A percentile compares a stretch with the other conserved stretches of the same genome.
Conservation (phyloP, 1,284 basidiomycete species). For the Xanthoconium separans region DNA sequence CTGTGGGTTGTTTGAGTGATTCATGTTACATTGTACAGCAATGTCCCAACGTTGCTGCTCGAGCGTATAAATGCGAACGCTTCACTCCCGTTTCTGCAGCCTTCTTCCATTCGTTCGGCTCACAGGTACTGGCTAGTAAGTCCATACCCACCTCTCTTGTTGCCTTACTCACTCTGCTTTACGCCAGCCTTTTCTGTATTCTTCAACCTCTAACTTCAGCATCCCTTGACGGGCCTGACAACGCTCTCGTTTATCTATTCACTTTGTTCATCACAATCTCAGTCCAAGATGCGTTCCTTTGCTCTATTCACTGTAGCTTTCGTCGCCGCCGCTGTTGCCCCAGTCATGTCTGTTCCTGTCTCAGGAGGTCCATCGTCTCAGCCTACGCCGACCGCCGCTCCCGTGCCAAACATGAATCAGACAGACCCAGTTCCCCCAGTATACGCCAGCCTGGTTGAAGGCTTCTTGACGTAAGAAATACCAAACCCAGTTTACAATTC, state of each 20-base stretch:
- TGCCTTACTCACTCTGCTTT: neutral
- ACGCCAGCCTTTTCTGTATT: constrained; percentile 12
- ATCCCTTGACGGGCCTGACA: constrained; percentile 11
- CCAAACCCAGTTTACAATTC: no score
- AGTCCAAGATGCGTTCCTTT: constrained; percentile 10
- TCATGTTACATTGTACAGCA: no score
- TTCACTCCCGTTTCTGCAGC: constrained; percentile 2
- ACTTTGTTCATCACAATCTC: neutral
- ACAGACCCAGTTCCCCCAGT: no score
- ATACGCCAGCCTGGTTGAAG: no score
- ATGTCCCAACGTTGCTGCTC: no score
- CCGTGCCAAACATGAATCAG: no score
- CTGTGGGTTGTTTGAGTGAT: no score
- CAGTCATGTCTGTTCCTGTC: constrained; percentile 6
- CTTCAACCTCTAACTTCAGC: constrained; percentile 3
- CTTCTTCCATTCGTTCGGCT: constrained; percentile 14
- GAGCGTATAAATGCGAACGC: constrained; percentile 2
- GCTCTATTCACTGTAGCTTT: neutral
- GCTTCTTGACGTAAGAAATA: no score
- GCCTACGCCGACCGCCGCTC: no score
- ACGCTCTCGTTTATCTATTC: neutral
- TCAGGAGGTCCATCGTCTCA: no score
- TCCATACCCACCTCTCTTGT: neutral
- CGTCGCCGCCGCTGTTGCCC: neutral
- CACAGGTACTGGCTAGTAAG: constrained; percentile 25